A percentile compares a stretch with the other conserved stretches of the same genome.
Evolutionary conservation across 148 eudicot genomes (phyloP).

Genomic region (Rhododendron ovatum): DNA sequence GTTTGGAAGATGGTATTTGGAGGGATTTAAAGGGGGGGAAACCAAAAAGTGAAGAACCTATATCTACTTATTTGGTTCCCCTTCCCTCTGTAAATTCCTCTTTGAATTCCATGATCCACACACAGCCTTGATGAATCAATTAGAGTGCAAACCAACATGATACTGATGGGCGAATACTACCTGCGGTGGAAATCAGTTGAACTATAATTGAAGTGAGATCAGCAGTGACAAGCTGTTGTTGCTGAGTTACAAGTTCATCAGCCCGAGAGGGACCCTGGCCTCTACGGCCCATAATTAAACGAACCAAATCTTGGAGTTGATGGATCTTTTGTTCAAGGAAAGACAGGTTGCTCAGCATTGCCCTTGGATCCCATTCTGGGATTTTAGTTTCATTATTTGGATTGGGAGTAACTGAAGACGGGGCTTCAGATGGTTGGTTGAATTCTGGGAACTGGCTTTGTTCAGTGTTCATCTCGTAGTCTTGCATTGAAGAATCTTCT

Average conservation of each 20-base stretch:
- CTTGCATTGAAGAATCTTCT: slow-evolving; percentile 51
- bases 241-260: slow-evolving; percentile 64
- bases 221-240: slow-evolving; percentile 85
- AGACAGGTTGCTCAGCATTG: slow-evolving; percentile 69
- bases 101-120: neutral
- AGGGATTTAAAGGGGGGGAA: neutral
- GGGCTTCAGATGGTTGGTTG: slow-evolving; percentile 31
- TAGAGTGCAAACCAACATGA: neutral
- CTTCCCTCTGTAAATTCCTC: neutral
- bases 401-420: slow-evolving; percentile 21
- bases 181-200: slow-evolving; percentile 89
- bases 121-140: neutral
- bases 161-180: slow-evolving; percentile 11
- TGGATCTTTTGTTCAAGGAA: slow-evolving; percentile 85
- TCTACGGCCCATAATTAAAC: slow-evolving; percentile 42
- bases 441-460: slow-evolving; percentile 40
- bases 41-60: neutral
- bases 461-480: slow-evolving; percentile 36
- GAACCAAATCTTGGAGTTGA: slow-evolving; percentile 83
- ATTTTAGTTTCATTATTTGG: slow-evolving; percentile 25
- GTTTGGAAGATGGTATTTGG: neutral
- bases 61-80: neutral
- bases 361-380: slow-evolving; percentile 71
- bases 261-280: slow-evolving; percentile 34
- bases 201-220: slow-evolving; percentile 88